Evolutionary conservation across 768 basidiomycete genomes (phyloP), one percentile per base, ranked within the genome.

Genomic region (Agaricus blazei): DNA sequence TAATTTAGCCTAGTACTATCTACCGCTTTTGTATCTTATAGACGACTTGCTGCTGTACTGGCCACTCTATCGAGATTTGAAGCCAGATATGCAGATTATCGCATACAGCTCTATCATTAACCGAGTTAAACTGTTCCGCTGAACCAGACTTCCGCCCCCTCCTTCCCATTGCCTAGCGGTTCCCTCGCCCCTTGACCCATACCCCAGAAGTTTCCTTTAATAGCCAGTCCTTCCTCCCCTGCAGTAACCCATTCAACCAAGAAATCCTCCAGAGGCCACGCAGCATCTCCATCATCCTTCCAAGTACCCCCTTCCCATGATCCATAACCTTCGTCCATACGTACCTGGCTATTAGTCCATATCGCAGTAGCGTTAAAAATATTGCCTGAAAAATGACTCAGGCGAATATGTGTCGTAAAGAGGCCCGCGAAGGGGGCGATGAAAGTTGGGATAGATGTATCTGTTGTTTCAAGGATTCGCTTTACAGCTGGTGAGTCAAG

Each of bases 61-160:
- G 34, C 34, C 7, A 34, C 34, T 34, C 34, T 8, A 1, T 11
- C 34, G 7, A 34, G 11, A 34, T 4, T 34, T 34, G 34, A 34
- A 34, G 34, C 7, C 11, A 34, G 34, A 34, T 34, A 34, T 34
- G 34, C 11, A 34, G 11, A 34, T 34, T 34, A 34, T 8, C 11
- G 8, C 34, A 7, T 34, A 6, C 34, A 34, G 34, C 8, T 34
- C 11, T 11, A 34, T 34, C 34, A 6, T 34, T 34, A 6, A 34
- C 8, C 11, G 11, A 1, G 1, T 34, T 8, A 34, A 34, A 34
- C 3, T 8, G 11, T 34, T 34, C 34, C 47, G 14, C 3, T 57
- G 57, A 76, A 75, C 73, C 75, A 76, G 8, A 75, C 69, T 55
- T 76, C 72, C 5, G 73, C 74, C 14, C 65, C 62, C n/a, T 65